Evolutionary conservation across 176 grass and related monocot genomes (phyloP).

Genomic region (Leersia perrieri): DNA sequence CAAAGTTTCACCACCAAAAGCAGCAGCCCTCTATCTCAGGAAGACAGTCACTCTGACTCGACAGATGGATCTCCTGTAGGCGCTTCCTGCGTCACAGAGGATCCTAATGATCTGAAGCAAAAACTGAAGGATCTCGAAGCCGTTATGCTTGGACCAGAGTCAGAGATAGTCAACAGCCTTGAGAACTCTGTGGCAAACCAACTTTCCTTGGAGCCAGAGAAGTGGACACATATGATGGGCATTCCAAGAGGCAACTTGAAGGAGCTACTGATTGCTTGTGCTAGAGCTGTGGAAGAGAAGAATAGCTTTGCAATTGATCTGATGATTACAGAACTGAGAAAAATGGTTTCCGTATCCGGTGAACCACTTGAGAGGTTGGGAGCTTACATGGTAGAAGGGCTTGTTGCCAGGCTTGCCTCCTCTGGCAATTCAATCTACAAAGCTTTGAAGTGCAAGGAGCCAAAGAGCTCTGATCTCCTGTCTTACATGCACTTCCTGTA

Average conservation of each 20-base stretch:
- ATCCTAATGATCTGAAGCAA: constrained; percentile 68
- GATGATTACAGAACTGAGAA: constrained; percentile 66
- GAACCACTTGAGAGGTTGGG: constrained; percentile 70
- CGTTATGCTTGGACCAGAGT: constrained; percentile 78
- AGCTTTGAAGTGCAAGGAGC: constrained; percentile 89
- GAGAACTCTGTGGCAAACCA: constrained; percentile 31
- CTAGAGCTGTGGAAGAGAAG: constrained; percentile 68
- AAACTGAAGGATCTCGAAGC: constrained; percentile 75
- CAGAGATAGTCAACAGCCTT: constrained; percentile 42
- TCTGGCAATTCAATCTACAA: constrained; percentile 93
- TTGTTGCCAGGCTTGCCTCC: constrained; percentile 69
- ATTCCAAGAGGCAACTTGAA: constrained; percentile 67
- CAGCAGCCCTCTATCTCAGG: constrained; percentile 55
- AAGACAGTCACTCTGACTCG: constrained; percentile 41
- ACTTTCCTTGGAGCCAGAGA: constrained; percentile 40
- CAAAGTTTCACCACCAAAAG: constrained; percentile 36
- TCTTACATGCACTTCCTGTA: constrained; percentile 96
- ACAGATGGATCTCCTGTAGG: constrained; percentile 58
- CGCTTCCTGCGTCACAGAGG: constrained; percentile 71
- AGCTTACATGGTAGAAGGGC: constrained; percentile 95
- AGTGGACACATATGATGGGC: constrained; percentile 51
- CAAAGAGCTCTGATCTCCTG: constrained; percentile 75
- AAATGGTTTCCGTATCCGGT: constrained; percentile 91
- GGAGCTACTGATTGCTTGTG: constrained; percentile 70
- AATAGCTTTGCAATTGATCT: constrained; percentile 38